Evolutionary conservation across 2,329 filamentous ascomycete genomes (phyloP), one percentile per base, ranked within the genome.

Genomic region (Dactylellina parvicollis): DNA sequence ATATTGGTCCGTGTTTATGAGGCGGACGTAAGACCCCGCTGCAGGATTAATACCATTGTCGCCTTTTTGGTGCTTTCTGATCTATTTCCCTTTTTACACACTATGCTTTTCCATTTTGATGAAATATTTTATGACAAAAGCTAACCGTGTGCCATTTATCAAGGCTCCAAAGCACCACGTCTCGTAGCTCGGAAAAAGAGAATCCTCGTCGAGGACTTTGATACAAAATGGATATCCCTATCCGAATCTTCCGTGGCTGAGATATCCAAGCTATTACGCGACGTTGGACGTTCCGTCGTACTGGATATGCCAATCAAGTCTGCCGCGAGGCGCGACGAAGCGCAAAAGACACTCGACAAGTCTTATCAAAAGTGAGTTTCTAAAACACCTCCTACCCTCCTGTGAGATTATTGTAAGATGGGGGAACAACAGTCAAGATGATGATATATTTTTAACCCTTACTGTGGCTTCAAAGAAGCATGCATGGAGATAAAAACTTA

Each of bases 391-490:
- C 40, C 10, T 42, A 4, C 20, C 9, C 10, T 12, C 47, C 4
- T 26, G 3, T 30, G 12, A 20, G 14, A 12, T 18, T 24, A 28
- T 20, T 5, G 7, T 24, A n/a, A 14, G 14, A 12, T 36, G 52
- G 38, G 16, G 44, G 49, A 32, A 32, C 32, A 10, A 40, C 10
- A 30, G 32, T 9, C 30, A n/a, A 24, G 24, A 74, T 74, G 70
- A 74, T 74, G 61, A 74, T 67, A 62, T 64, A 74, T 74, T 74
- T 74, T 74, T 74, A 74, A 74, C 70, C 70, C 70, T 74, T 69
- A 74, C 70, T n/a, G 12, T 14, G 40, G 55, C 64, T 66, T 38
- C 18, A 56, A 52, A 36, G 64, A 28, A 57, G 61, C 30, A 62
- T 36, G n/a, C 49, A 69, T 69, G 70, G 64, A 38, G 70, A 69